Evolutionary conservation across 371 early-diverging fungal species (phyloP), one percentile per base, ranked within the genome.

Genomic region (Catenaria anguillulae): DNA sequence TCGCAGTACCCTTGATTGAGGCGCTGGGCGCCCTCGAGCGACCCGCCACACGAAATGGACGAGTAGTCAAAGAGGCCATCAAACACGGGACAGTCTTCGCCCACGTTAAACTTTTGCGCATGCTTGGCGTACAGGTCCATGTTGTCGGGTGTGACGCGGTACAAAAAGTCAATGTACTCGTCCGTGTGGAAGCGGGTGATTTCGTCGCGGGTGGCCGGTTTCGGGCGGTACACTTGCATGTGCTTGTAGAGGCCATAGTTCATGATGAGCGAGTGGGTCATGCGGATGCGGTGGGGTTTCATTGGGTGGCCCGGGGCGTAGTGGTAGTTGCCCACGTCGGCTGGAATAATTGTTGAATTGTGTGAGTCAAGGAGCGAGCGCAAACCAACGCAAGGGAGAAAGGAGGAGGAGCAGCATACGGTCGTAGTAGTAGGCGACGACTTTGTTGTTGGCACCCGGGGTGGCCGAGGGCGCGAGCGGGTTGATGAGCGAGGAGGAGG

Each of bases 171-270:
- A 64, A 99, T 91, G 70, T 99, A 99, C 67, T 99, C 99, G 71
- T 95, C 92, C 21, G 98, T 85, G 73, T 99, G 99, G 71, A 99
- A 99, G 64, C 90, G 89, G 12, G 95, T 96, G 85, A 99, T 88
- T 79, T 99, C 91, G 60, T 81, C 78, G 58, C 83, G 79, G 33
- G 90, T 89, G 45, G 97, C 97, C n/a, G 92, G 85, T 31, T 72
- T 75, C 6, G 94, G 93, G 69, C 86, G 78, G 86, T 90, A 68
- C 33, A 56, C 58, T 62, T 37, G 23, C 90, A 99, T 85, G 64
- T 97, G 83, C 66, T 93, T 90, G 69, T 95, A 89, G 23, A 99
- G 77, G 8, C 89, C 93, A 76, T 97, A 99, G 48, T 89, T 89
- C 56, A 93, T 77, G 42, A 99, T 90, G 62, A 99, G 79, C 68